These are phyloP conservation scores for Onygenales sp. DNA, from an alignment of 2,329 filamentous ascomycete genomes.

Conservation along the genomic window DNA sequence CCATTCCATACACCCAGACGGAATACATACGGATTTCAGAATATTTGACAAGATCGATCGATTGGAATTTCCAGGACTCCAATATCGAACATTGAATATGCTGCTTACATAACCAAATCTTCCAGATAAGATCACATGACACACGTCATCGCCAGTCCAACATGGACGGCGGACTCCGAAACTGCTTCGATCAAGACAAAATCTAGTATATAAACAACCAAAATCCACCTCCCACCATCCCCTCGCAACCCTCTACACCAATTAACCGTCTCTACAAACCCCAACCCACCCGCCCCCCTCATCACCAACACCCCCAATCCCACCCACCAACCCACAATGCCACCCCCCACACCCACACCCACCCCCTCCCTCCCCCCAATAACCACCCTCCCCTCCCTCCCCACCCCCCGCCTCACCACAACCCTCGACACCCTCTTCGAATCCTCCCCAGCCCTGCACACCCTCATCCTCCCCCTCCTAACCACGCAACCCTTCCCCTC, in stretches of 20 bases:
- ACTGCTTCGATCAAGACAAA: neutral
- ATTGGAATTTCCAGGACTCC: too few species aligned
- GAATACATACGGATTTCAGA: too few species aligned
- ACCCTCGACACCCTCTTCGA: constrained; percentile 77
- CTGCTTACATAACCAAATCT: neutral
- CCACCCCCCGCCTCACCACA: constrained; percentile 6
- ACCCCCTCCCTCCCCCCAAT: constrained; percentile 6
- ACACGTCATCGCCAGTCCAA: neutral
- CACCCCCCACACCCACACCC: neutral
- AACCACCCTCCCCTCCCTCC: constrained; percentile 9
- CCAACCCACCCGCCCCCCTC: too few species aligned
- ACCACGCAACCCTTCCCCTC: constrained; percentile 50
- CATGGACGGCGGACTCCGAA: neutral
- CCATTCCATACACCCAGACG: too few species aligned
- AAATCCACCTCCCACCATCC: neutral
- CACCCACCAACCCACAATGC: neutral
- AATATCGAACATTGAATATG: too few species aligned
- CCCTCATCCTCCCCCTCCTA: constrained; percentile 60
- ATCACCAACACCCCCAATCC: too few species aligned
- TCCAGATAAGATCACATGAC: neutral
- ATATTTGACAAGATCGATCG: too few species aligned
- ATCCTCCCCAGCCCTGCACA: constrained; percentile 64
- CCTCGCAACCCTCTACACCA: neutral
- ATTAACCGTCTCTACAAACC: too few species aligned
- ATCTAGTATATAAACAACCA: neutral